phyloP scores from a whole-genome alignment of 1,284 basidiomycete species.

The Heimioporus retisporus region DNA sequence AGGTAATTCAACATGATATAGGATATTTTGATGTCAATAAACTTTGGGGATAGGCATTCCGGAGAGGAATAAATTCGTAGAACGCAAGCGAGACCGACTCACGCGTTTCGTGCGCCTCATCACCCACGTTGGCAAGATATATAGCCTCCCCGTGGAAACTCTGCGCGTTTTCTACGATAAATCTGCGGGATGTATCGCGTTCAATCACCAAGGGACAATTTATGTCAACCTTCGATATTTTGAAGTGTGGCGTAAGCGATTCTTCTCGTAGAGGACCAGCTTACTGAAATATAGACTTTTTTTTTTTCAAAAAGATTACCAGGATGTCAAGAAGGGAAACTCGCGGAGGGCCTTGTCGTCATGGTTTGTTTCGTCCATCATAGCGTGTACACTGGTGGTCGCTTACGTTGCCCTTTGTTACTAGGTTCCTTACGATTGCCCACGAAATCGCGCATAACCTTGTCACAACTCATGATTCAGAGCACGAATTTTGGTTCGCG shows the following conservation, averaged over 20 bases:
- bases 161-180: not conserved
- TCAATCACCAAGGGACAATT: not conserved
- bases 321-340: slow-evolving; percentile 66
- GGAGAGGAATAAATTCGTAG: not conserved
- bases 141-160: not conserved
- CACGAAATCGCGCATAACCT: slow-evolving; percentile 93
- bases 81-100: not conserved
- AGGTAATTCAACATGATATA: not conserved
- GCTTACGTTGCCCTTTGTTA: not conserved
- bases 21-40: too few species aligned
- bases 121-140: not conserved
- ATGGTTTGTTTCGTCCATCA: slow-evolving; percentile 57
- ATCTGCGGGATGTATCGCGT: slow-evolving; percentile 1
- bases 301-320: not conserved
- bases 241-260: slow-evolving; percentile 8
- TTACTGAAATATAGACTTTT: not conserved
- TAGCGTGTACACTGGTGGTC: not conserved
- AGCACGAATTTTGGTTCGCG: slow-evolving; percentile 95
- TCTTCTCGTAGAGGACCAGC: not conserved
- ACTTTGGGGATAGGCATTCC: not conserved
- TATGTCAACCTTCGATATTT: slow-evolving; percentile 3
- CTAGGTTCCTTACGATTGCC: slow-evolving; percentile 89
- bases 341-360: slow-evolving; percentile 78
- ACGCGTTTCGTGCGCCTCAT: not conserved
- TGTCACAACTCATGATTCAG: slow-evolving; percentile 79